These are phyloP conservation scores for Fusarium nanum DNA, from an alignment of 2,329 filamentous ascomycete genomes.

Conservation along the genomic window DNA sequence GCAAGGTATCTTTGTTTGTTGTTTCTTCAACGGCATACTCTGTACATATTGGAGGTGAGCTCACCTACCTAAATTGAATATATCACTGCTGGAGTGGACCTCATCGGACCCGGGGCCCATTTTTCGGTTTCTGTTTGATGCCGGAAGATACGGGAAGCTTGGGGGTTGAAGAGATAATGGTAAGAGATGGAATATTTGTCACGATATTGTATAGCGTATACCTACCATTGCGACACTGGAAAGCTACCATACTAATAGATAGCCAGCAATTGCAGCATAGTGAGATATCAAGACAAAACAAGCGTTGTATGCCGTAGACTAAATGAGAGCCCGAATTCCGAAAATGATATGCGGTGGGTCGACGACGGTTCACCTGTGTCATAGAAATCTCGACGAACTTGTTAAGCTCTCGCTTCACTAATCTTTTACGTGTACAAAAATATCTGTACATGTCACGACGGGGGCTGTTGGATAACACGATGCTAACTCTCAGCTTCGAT, in stretches of 20 bases:
- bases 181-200: not conserved
- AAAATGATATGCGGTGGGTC: not conserved
- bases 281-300: not conserved
- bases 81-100: conserved; percentile 15
- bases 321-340: not conserved
- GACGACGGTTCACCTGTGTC: not conserved
- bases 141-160: conserved; percentile 27
- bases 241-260: not conserved
- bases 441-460: not conserved
- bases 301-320: not conserved
- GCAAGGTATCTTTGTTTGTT: not conserved
- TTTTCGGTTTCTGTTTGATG: conserved; percentile 17
- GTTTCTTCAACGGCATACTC: conserved; percentile 20
- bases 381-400: not conserved
- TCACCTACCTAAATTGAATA: not conserved
- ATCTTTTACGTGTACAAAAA: not conserved
- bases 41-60: conserved; percentile 3
- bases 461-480: not conserved
- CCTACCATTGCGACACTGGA: not conserved
- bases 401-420: not conserved
- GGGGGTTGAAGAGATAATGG: not conserved
- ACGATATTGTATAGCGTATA: not conserved
- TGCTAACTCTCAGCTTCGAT: not conserved
- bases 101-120: conserved; percentile 36
- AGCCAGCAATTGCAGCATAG: not conserved